phyloP scores from a whole-genome alignment of 371 early-diverging fungal species.

The Umbelopsis sp. region DNA sequence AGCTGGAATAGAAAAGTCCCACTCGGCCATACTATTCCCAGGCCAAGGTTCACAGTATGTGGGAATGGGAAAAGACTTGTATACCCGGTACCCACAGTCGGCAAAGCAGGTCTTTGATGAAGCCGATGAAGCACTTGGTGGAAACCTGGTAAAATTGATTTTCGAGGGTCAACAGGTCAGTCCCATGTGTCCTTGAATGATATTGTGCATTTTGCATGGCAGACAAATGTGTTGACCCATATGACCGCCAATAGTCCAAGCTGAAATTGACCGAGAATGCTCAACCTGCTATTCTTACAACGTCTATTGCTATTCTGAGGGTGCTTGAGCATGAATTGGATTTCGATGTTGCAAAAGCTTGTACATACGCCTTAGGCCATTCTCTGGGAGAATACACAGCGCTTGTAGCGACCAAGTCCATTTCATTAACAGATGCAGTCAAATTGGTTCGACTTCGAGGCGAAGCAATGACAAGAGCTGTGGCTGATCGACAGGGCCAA shows the following conservation, averaged over 20 bases:
- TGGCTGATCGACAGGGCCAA: constrained; percentile 60
- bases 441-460: constrained; percentile 85
- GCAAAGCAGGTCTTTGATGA: constrained; percentile 88
- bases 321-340: constrained; percentile 86
- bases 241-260: constrained; percentile 46
- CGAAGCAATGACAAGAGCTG: constrained; percentile 84
- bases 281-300: constrained; percentile 93
- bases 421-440: constrained; percentile 82
- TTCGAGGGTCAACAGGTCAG: constrained; percentile 82
- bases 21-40: constrained; percentile 59
- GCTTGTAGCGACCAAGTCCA: constrained; percentile 77
- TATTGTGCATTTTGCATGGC: neutral
- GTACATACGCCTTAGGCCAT: constrained; percentile 86
- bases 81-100: constrained; percentile 65
- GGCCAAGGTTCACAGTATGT: constrained; percentile 90
- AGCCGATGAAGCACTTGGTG: constrained; percentile 82
- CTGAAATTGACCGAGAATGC: constrained; percentile 89
- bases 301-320: constrained; percentile 86
- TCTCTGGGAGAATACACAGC: constrained; percentile 96
- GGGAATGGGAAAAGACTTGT: constrained; percentile 95
- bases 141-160: constrained; percentile 72
- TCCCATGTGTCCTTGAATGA: neutral
- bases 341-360: constrained; percentile 72
- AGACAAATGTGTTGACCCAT: neutral
- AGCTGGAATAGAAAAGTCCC: constrained; percentile 56